Evolutionary conservation across 108 stramenopile species (phyloP), one percentile per base, ranked within the genome.

Genomic region (Cyclotella kingstonii): DNA sequence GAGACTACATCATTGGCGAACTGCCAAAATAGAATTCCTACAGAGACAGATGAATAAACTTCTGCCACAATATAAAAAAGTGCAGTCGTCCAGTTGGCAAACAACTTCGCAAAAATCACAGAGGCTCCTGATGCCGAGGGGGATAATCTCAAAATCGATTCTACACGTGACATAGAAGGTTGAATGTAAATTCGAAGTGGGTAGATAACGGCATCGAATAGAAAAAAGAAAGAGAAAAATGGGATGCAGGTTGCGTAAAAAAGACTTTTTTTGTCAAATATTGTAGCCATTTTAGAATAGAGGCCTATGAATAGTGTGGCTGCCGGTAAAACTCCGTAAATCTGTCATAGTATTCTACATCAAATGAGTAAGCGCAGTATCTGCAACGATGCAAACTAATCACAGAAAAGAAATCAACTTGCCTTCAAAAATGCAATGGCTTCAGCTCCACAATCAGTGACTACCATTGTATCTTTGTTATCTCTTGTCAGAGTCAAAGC

Each of bases 11-110:
- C 93, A 73, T 98, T 98, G 57, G 97, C 97, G 76, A 88, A 95
- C 52, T 95, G 94, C 97, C 97, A 98, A 81, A 98, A 98, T 26
- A 98, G 73, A 17, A 98, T 82, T n/a, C 96, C 96, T n/a, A 96
- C 93, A 19, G 88, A 90, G 17, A 94, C 95, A 18, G 89, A 89
- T 6, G 90, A 91, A 62, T 96, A 98, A 0, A 98, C 84, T 78
- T 98, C 97, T 5, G 94, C 82, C 51, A 96, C 75, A 15, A 98
- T 73, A 63, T 95, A 98, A 59, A 87, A 98, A 28, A 98, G 60
- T 2, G 97, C 91, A 23, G 86, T 89, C 18, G 92, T 93, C 96
- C 96, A 96, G 60, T 97, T 80, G n/a, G 85, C 64, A 12, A 87
- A 62, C 31, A 97, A 83, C 34, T 86, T 93, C 54, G 85, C 79